These are phyloP conservation scores for Boletus coccyginus DNA, from an alignment of 768 basidiomycete genomes.

Conservation along the genomic window DNA sequence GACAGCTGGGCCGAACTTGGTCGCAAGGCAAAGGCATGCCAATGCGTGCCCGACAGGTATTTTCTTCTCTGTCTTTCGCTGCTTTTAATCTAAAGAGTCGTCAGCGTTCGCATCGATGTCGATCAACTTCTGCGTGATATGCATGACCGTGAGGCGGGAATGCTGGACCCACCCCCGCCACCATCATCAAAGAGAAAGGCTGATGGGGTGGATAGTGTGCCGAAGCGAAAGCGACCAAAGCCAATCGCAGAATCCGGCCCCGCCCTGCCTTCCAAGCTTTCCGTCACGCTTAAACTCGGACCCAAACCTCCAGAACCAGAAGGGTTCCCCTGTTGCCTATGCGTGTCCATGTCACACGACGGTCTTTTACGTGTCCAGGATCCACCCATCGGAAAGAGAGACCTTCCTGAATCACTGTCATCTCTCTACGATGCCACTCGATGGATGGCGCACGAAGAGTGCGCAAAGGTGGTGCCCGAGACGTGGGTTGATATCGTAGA, in stretches of 20 bases:
- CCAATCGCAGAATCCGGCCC: not conserved
- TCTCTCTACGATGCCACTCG: conserved; percentile 27
- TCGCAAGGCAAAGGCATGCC: conserved; percentile 70
- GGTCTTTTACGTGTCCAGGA: conserved; percentile 67
- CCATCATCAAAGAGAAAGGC: conserved; percentile 44
- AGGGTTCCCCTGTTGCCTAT: conserved; percentile 66
- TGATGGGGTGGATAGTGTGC: conserved; percentile 25
- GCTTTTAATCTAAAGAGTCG: conserved; percentile 7
- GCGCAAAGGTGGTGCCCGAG: conserved; percentile 82
- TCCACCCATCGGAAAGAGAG: conserved; percentile 56
- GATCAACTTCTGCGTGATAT: conserved; percentile 79
- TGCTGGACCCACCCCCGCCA: conserved; percentile 8
- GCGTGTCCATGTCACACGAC: conserved; percentile 49
- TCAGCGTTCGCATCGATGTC: conserved; percentile 90
- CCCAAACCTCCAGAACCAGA: conserved; percentile 57
- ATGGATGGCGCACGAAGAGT: conserved; percentile 80
- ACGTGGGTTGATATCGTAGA: conserved; percentile 84
- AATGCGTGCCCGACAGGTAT: conserved; percentile 74
- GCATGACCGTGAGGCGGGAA: conserved; percentile 57
- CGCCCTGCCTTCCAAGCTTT: conserved; percentile 36
- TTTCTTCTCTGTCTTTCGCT: conserved; percentile 2
- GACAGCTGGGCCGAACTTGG: conserved; percentile 94
- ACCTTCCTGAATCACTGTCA: conserved; percentile 40
- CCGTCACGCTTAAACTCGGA: conserved; percentile 65
- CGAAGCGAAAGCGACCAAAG: conserved; percentile 29